Evolutionary conservation across 805 yeast genomes (phyloP), one percentile per base, ranked within the genome.

Genomic region (Pichia heedii): DNA sequence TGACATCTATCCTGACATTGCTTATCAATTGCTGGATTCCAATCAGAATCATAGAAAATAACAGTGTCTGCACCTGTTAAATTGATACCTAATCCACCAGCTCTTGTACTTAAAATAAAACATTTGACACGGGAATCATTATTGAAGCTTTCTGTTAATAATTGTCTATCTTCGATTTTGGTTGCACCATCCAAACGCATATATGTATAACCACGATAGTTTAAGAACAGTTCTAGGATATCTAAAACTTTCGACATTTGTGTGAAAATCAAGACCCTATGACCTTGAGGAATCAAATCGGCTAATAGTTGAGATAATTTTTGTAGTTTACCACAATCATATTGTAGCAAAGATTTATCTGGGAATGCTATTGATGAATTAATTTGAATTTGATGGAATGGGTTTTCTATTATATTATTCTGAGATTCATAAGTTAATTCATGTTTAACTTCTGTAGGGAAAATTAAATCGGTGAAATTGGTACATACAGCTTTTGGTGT

Each of bases 1-100:
- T 93, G 99, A 66, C 97, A 93, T 62, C 99, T 80, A 65, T 93
- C 99, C 64, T 93, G 98, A 66, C 98, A 93, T 65, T 93, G 99
- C 58, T 88, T 87, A 62, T 93, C 99, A 97, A 93, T 93, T 1
- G 97, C 95, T 2, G 99, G 99, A 59, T 93, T 93, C 98, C 98
- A 90, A 64, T 90, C 98, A 3, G 96, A 87, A 63, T 93, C 99
- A 61, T 94, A 93, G 65, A 93, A 94, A 8, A 93, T 87, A 36
- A 93, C 99, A 0, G 98, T 93, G 57, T 93, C 99, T 0, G 99
- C 99, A 58, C 97, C 99, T 0, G 98, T 93, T 51, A 93, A 67
- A 57, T 93, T 93, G 61, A 93, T 93, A 60, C 99, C 99, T 53
- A 94, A 71, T 32, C 99, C 99, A 62, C 99, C 99, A 3, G 98